Conservation (phyloP, 2,329 filamentous ascomycete species). For the Colletotrichum incanum region DNA sequence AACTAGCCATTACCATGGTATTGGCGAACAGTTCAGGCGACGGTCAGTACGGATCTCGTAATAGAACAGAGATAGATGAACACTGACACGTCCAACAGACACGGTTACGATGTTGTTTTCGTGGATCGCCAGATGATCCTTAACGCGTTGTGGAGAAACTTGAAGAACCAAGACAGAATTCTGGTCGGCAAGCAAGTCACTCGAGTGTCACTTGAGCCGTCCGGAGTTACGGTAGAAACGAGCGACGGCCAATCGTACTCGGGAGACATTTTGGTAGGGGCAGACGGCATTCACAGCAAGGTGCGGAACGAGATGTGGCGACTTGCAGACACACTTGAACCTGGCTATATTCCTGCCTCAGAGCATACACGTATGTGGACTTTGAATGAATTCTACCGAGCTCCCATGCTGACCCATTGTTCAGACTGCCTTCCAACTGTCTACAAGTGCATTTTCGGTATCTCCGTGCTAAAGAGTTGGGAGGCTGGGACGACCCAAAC, state of each 20-base stretch:
- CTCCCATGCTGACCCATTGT: not conserved
- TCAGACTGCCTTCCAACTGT: slow-evolving; percentile 32
- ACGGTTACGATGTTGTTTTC: slow-evolving; percentile 52
- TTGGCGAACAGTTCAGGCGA: slow-evolving; percentile 2
- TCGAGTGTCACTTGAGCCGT: slow-evolving; percentile 7
- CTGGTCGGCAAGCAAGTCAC: slow-evolving; percentile 20
- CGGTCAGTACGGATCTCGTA: not conserved
- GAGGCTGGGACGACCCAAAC: slow-evolving; percentile 44
- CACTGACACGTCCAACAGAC: slow-evolving; percentile 29
- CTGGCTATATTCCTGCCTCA: slow-evolving; percentile 46
- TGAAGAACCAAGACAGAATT: slow-evolving; percentile 49
- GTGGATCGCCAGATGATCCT: slow-evolving; percentile 56
- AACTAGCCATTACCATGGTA: not conserved
- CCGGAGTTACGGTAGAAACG: slow-evolving; percentile 8
- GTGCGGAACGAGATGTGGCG: slow-evolving; percentile 52
- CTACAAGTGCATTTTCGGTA: slow-evolving; percentile 58
- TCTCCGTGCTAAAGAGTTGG: slow-evolving; percentile 49
- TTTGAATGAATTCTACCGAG: slow-evolving; percentile 22
- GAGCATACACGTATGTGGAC: slow-evolving; percentile 43
- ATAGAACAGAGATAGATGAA: not conserved
- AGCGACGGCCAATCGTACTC: slow-evolving; percentile 10
- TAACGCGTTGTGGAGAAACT: slow-evolving; percentile 51
- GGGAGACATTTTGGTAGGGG: slow-evolving; percentile 46
- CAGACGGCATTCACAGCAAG: slow-evolving; percentile 58
- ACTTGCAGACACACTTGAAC: slow-evolving; percentile 45